These are phyloP conservation scores for Diplotaxis tenuifolia DNA, from an alignment of 345 rosid genomes.

Conservation along the genomic window DNA sequence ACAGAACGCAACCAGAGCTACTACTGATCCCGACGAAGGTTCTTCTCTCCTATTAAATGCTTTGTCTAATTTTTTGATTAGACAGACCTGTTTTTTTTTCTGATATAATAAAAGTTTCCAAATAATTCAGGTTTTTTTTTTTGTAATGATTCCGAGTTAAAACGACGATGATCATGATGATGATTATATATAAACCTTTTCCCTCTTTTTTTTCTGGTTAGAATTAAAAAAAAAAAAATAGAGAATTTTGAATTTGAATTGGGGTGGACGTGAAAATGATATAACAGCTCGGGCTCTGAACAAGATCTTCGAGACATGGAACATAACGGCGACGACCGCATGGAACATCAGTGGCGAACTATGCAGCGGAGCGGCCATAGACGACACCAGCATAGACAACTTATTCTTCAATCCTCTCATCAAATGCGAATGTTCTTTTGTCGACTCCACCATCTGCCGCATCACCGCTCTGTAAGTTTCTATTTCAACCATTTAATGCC, in stretches of 20 bases:
- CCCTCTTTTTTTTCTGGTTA: no score
- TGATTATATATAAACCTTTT: no score
- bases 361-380: constrained; percentile 52
- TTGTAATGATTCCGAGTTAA: no score
- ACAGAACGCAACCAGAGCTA: constrained; percentile 29
- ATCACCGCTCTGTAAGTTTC: constrained; percentile 29
- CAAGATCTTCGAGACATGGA: constrained; percentile 51
- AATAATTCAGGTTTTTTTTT: no score
- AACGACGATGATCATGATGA: no score
- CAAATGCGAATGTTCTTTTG: constrained; percentile 54
- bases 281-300: constrained; percentile 42
- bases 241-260: no score
- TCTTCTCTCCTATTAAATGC: not conserved
- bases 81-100: no score
- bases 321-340: constrained; percentile 12
- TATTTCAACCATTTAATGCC: not conserved
- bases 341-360: constrained; percentile 64
- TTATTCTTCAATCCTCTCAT: constrained; percentile 44
- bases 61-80: not conserved
- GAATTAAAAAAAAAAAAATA: no score
- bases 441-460: constrained; percentile 34
- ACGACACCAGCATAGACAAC: constrained; percentile 26
- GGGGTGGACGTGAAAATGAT: not conserved
- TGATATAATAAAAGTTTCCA: no score
- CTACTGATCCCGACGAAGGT: constrained; percentile 42